A percentile compares a stretch with the other conserved stretches of the same genome.
Evolutionary conservation across 176 grass and related monocot species (phyloP).

Genomic region (Oryza nivara): DNA sequence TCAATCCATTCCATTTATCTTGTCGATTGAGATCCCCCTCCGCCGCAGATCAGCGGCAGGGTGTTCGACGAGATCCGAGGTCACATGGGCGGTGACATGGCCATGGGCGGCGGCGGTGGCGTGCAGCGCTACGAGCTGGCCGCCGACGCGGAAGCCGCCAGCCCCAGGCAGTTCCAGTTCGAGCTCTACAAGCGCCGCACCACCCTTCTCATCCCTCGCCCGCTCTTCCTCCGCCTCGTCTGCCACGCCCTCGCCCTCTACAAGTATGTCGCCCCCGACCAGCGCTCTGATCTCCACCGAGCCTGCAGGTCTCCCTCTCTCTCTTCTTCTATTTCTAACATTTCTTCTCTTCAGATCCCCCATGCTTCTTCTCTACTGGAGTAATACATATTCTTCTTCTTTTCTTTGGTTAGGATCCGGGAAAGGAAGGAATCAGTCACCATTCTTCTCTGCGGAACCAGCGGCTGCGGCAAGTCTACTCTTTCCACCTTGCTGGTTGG

Average conservation of each 20-base stretch:
- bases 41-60: slow-evolving; percentile 71
- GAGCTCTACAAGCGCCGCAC: slow-evolving; percentile 87
- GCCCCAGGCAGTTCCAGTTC: slow-evolving; percentile 68
- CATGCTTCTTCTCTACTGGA: neutral
- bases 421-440: slow-evolving; percentile 90
- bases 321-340: neutral
- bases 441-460: slow-evolving; percentile 91
- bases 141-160: slow-evolving; percentile 23
- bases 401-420: slow-evolving; percentile 56
- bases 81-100: slow-evolving; percentile 34
- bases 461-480: slow-evolving; percentile 95
- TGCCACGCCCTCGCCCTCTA: slow-evolving; percentile 79
- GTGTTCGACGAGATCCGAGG: slow-evolving; percentile 76
- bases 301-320: slow-evolving; percentile 64
- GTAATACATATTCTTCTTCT: neutral
- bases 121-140: slow-evolving; percentile 53
- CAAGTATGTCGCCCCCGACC: slow-evolving; percentile 85
- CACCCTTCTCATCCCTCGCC: slow-evolving; percentile 62
- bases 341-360: neutral
- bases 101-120: neutral
- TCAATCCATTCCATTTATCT: neutral
- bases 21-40: neutral
- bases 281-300: slow-evolving; percentile 68
- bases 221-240: slow-evolving; percentile 68
- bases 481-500: slow-evolving; percentile 90